Base-by-base conservation (phyloP, 2,329 filamentous ascomycete species). In the Hypoxylon sp. region DNA sequence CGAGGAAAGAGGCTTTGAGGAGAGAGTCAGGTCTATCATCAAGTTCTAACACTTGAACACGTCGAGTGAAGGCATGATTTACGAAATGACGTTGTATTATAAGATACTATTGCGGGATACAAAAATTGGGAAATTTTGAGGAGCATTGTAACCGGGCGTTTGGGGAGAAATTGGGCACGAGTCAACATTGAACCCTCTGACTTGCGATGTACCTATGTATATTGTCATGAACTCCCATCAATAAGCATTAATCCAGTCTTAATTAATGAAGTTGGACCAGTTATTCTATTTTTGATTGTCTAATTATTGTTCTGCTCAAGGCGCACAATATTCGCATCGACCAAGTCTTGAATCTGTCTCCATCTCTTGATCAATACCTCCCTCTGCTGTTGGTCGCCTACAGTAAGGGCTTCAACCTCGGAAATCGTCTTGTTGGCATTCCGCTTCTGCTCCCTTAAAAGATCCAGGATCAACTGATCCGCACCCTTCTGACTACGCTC, bases 281-380 rank as follows among this genome's bases (percentile, higher is more conserved):
- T 2, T 3, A 19, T 11, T 33, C 42, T 48, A 17, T 13, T 33
- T 39, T 3, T 1, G 29, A 19, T 9, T 14, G 13, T 9, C n/a
- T 19, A 46, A 37, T 24, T 47, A 42, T 24, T 3, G 5, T 46
- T 61, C 14, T 48, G 52, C 51, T 72, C 58, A 39, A 81, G 71
- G 39, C 75, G 78, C 48, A 76, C 65, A 70, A 82, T 80, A 53
- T 82, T 80, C 35, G 72, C 74, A 56, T 77, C 74, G 10, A 83
- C 73, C 65, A 86, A 73, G 1, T 66, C 56, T 48, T 74, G 70
- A 51, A 85, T 81, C 72, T 86, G 84, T 63, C 70, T 70, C 84
- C 84, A 87, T 56, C 78, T 79, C 58, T 71, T 72, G 11, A 73
- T 56, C 9, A 86, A 68, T n/a, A 81, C 68, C 3, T 80, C 77